phyloP scores from a whole-genome alignment of 1,284 basidiomycete genomes.

The Schizophyllum commune region DNA sequence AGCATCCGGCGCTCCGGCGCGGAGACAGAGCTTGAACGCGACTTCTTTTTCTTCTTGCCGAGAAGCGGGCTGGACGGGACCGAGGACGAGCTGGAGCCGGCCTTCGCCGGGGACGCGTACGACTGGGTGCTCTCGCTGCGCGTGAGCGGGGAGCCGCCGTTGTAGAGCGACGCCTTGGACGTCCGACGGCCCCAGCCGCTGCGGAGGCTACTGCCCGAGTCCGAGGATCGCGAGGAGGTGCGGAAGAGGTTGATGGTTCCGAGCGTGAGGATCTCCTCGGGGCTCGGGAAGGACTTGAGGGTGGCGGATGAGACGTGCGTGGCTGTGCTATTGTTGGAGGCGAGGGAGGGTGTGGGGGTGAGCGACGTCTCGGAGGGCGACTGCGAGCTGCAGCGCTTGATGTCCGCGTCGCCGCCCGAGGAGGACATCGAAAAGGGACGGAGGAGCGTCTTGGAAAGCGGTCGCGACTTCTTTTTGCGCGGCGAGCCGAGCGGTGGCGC shows the following conservation, averaged over 20 bases:
- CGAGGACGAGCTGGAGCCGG: not conserved
- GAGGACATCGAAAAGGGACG: constrained; percentile 24
- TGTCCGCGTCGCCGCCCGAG: constrained; percentile 20
- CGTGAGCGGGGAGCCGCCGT: constrained; percentile 18
- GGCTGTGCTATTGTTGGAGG: constrained; percentile 11
- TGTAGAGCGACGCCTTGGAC: constrained; percentile 4
- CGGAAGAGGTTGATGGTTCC: constrained; percentile 43
- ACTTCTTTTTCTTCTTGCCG: not conserved
- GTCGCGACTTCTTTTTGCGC: constrained; percentile 17
- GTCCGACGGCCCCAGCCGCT: constrained; percentile 14
- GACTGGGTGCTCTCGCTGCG: constrained; percentile 23
- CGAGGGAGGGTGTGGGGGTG: constrained; percentile 15
- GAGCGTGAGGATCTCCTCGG: constrained; percentile 34
- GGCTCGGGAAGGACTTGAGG: constrained; percentile 23
- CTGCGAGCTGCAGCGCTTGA: constrained; percentile 25
- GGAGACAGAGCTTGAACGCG: not conserved
- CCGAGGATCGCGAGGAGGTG: constrained; percentile 26
- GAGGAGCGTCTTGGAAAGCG: constrained; percentile 27
- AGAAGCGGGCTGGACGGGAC: constrained; percentile 13
- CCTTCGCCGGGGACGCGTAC: constrained; percentile 14
- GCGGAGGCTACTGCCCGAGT: not conserved
- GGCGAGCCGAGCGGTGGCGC: constrained; percentile 21
- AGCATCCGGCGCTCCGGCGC: constrained; percentile 35
- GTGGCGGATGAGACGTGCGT: constrained; percentile 13
- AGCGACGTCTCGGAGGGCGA: constrained; percentile 19